Evolutionary conservation across 2,329 filamentous ascomycete genomes (phyloP), one percentile per base, ranked within the genome.

Genomic region (Colletotrichum tropicale): DNA sequence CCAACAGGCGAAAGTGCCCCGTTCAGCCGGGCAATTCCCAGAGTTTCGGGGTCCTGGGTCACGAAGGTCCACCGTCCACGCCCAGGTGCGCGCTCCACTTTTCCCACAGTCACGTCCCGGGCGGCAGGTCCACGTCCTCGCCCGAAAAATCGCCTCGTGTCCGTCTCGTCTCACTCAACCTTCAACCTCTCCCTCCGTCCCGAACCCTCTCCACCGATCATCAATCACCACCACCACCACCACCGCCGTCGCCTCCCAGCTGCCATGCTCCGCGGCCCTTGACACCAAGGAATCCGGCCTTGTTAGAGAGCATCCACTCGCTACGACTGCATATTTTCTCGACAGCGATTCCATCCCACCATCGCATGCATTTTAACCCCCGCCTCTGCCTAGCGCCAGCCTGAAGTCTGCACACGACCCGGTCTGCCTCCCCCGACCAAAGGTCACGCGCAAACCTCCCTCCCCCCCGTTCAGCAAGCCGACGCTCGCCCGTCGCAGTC

Each of bases 81-180:
- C 36, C 66, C 66, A 58, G 52, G 32, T 38, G 58, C 67, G 32
- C 21, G 38, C 68, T 38, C 72, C 70, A 73, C 70, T 60, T 64
- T 73, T 69, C 36, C 30, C n/a, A n/a, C 61, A 73, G 56, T 75
- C 73, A 73, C 43, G 62, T 72, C 69, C 56, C 69, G 73, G 73
- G 69, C 64, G 55, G 55, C 56, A 72, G 61, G 65, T 68, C 70
- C 73, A 72, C 69, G 64, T 62, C 73, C 43, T 72, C 60, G 60
- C n/a, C 73, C 73, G 73, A 73, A 75, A 75, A 75, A 68, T 73
- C 73, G 73, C 73, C 73, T 75, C 70, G 73, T 73, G 73, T 75
- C 69, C 69, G 72, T 67, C 72, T 75, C 69, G 64, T 67, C 72
- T 75, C 68, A 71, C 70, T 26, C 43, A 64, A 43, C 70, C n/a